Conservation (phyloP, 441 rosid genomes). For the Viola pubescens region DNA sequence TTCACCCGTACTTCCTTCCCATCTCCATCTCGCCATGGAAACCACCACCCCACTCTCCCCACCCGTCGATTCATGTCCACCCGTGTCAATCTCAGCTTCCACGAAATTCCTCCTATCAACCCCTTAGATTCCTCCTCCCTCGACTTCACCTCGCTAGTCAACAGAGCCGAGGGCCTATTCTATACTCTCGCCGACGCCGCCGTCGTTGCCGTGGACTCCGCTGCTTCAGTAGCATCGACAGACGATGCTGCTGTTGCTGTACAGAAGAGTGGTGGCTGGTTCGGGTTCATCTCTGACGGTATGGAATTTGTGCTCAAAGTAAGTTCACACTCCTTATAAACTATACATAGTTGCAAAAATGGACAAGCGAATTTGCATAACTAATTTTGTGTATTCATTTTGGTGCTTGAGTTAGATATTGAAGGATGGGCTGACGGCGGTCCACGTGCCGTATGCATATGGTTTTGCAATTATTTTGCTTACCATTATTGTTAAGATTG, state of each 20-base stretch:
- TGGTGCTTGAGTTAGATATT: conserved; percentile 40
- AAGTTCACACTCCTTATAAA: not conserved
- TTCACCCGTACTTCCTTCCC: conserved; percentile 49
- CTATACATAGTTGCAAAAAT: no score
- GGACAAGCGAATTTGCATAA: no score
- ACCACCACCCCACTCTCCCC: conserved; percentile 24
- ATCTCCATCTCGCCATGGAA: conserved; percentile 34
- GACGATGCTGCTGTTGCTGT: conserved; percentile 35
- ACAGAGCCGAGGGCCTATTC: conserved; percentile 58
- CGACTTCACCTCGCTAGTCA: conserved; percentile 37
- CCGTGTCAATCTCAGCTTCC: conserved; percentile 54
- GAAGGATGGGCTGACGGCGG: conserved; percentile 64
- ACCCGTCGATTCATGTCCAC: conserved; percentile 35
- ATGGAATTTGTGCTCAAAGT: conserved; percentile 92
- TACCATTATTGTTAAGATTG: conserved; percentile 68
- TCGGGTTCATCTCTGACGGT: conserved; percentile 72
- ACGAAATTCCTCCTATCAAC: conserved; percentile 54
- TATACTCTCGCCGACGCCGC: conserved; percentile 81
- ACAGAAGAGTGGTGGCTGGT: conserved; percentile 85
- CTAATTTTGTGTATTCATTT: not conserved
- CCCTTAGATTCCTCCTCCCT: conserved; percentile 43
- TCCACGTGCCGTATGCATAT: conserved; percentile 80
- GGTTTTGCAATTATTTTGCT: conserved; percentile 89
- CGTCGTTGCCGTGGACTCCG: conserved; percentile 46
- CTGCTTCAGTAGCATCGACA: conserved; percentile 26